phyloP scores from a whole-genome alignment of 352 stramenopile species.

The Phytophthora nicotianae region DNA sequence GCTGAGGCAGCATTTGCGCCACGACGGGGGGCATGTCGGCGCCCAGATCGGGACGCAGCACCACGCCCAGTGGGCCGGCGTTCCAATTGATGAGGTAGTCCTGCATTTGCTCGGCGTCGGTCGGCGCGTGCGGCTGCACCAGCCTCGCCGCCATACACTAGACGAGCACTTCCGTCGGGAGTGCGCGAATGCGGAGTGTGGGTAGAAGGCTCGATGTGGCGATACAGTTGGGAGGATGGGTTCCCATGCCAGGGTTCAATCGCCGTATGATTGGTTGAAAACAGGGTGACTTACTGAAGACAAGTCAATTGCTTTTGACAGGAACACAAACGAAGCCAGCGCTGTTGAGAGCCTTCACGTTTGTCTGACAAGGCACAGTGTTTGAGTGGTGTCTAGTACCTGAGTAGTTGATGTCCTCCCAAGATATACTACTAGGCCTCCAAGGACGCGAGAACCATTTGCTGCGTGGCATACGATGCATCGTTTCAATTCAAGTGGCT shows the following conservation, averaged over 20 bases:
- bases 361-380: no score
- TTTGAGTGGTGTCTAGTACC: neutral
- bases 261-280: constrained; percentile 23
- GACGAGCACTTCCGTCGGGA: constrained; percentile 1
- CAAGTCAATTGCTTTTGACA: neutral
- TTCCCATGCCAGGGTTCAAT: constrained; percentile 6
- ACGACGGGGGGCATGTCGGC: constrained; percentile 82
- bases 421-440: neutral
- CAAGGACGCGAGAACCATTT: neutral
- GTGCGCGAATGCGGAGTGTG: constrained; percentile 6
- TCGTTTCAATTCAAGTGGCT: neutral
- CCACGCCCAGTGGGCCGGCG: constrained; percentile 72
- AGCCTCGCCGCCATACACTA: constrained; percentile 10
- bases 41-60: constrained; percentile 72
- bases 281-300: neutral
- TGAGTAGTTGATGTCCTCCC: neutral
- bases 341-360: neutral
- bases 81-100: constrained; percentile 91
- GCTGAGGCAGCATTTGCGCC: constrained; percentile 68
- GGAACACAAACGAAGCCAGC: neutral
- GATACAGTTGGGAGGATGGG: neutral
- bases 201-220: neutral
- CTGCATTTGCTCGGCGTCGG: constrained; percentile 36
- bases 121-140: constrained; percentile 14
- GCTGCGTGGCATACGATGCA: neutral